Evolutionary conservation across 345 rosid species (phyloP), one percentile per base, ranked within the genome.

Genomic region (Durio zibethinus): DNA sequence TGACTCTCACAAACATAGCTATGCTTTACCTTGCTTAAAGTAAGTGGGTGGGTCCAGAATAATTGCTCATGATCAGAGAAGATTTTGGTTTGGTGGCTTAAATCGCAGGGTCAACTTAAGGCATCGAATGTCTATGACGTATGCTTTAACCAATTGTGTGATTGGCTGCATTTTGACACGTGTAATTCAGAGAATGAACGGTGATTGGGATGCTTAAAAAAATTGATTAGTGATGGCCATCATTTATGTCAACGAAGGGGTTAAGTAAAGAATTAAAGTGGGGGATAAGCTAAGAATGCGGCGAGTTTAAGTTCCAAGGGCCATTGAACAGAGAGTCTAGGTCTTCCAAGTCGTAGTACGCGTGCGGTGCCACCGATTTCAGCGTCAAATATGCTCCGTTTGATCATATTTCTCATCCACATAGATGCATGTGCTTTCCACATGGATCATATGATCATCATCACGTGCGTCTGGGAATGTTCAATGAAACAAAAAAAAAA

Each of bases 301-400:
- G 85, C 80, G 87, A 71, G 85, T 56, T 79, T 77, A 80, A 83
- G 80, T 86, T 82, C 86, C 92, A 80, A 87, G 84, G 88, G 86
- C 76, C 76, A 65, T 83, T 23, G 88, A 82, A 87, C 57, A 45
- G 53, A 70, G 92, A 78, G 89, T 85, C 63, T 40, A 40, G 65
- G 21, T 8, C 4, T 7, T 23, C 35, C 27, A 67, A 56, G 35
- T 76, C 27, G 31, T 5, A 0, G n/a, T 50, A 25, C 66, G 92
- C 90, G 87, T 86, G 68, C 68, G 42, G 29, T n/a, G 88, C 86
- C 83, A 42, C 87, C 88, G 86, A 81, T 86, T 78, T 78, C 77
- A 64, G 85, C 84, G 83, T 82, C 81, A 25, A 42, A 64, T 80
- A 62, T 61, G 0, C 11, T 50, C 90, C 91, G 87, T 84, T 61